phyloP scores from a whole-genome alignment of 2,329 filamentous ascomycete genomes.

The Sporothrix humicola region DNA sequence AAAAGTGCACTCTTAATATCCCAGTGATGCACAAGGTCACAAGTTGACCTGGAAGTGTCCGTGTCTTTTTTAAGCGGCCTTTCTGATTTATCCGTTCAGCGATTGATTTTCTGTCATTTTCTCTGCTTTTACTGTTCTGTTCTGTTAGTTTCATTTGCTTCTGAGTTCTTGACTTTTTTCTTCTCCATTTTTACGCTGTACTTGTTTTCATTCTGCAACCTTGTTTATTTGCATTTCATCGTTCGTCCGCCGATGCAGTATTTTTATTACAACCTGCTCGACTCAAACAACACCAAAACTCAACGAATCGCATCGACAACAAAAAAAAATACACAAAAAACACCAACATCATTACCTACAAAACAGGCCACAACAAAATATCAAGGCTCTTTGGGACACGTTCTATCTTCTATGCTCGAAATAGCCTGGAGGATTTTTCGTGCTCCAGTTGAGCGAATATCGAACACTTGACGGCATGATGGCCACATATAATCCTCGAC shows the following conservation, averaged over 20 bases:
- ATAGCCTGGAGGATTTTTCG: not conserved
- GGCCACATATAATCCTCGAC: too few relatives aligned
- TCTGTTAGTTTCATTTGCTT: not conserved
- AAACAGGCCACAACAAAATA: conserved; percentile 14
- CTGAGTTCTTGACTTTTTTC: not conserved
- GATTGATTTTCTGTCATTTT: not conserved
- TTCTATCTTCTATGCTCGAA: not conserved
- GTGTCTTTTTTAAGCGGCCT: conserved; percentile 36
- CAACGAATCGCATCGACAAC: too few relatives aligned
- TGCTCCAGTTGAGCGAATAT: not conserved
- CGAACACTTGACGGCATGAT: not conserved
- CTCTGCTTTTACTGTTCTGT: not conserved
- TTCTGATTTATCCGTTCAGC: conserved; percentile 33
- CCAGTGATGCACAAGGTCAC: not conserved
- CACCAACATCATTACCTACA: not conserved
- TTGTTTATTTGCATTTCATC: not conserved
- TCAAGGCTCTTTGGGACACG: not conserved
- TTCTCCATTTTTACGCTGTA: not conserved
- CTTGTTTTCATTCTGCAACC: not conserved
- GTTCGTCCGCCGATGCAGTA: not conserved
- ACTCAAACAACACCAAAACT: not conserved
- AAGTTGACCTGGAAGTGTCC: conserved; percentile 28
- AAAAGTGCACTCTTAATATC: not conserved
- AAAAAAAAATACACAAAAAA: conserved; percentile 17
- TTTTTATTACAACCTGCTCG: conserved; percentile 15